Base-by-base conservation (phyloP, 2,329 filamentous ascomycete genomes). In the Pseudogymnoascus sp. region DNA sequence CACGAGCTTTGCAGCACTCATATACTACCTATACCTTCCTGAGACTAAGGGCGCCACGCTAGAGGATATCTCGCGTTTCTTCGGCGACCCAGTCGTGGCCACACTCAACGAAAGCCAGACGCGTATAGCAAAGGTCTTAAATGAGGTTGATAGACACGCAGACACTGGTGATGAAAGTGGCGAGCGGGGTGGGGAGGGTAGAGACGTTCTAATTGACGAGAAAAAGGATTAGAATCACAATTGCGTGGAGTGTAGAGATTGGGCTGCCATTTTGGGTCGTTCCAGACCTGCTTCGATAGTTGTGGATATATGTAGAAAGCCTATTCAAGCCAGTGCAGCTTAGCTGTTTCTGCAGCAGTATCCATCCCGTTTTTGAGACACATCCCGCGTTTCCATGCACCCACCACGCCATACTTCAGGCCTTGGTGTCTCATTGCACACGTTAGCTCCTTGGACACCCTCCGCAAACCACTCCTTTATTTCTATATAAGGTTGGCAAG, bases 31-130 rank as follows among this genome's bases (percentile, higher is more conserved):
- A 3, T 60, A 36, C n/a, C 33, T 60, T 3, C 58, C 58, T 6
- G 58, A 60, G 58, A 60, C 58, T 14, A 60, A 53, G 15, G 58
- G 58, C 7, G 58, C 58, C 7, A 60, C 58, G 6, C 38, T 60
- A 8, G 58, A 60, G 25, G 58, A 53, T 36, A 60, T 60, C 37
- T 60, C 58, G 9, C 33, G 58, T 15, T 60, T 60, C 58, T 60
- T 60, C 11, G 58, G 58, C 6, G 58, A 63, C 53, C 37, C 58
- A 14, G 25, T 53, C 7, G 39, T 60, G n/a, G 58, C 58, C 20
- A 60, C 38, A 7, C 25, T 60, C 5, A 53, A 53, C 38, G 58
- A 60, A 39, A 50, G 47, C 12, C 39, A 53, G 38, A 18, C 58
- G 11, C 58, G 58, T 5, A 60, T 60, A 47, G 15, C 38, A 14